phyloP scores from a whole-genome alignment of 1,139 yeast species.

The Arxiozyma bovina region DNA sequence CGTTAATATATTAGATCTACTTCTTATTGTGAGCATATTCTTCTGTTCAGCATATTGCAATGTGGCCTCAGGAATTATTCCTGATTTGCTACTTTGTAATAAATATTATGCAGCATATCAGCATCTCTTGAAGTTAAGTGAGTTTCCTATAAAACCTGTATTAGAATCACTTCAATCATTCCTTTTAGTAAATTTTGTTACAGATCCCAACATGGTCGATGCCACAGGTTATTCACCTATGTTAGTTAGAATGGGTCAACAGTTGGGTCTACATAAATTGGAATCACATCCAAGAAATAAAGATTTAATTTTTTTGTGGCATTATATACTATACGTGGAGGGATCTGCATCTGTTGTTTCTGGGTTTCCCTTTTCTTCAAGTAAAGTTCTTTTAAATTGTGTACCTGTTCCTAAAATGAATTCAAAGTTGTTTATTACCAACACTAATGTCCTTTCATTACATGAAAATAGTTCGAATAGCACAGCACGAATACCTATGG shows the following conservation, averaged over 20 bases:
- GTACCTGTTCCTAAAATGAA: slow-evolving; percentile 9
- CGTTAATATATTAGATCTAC: slow-evolving; percentile 5
- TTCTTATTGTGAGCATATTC: slow-evolving; percentile 16
- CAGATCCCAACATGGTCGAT: slow-evolving; percentile 26
- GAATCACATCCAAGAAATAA: background rate
- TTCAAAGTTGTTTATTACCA: background rate
- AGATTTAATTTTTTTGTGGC: slow-evolving; percentile 18
- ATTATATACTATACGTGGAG: slow-evolving; percentile 21
- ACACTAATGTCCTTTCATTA: background rate
- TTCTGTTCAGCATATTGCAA: slow-evolving; percentile 22
- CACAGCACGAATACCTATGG: slow-evolving; percentile 3
- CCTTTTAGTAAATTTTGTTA: slow-evolving; percentile 19
- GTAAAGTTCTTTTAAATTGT: slow-evolving; percentile 10
- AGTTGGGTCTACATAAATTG: slow-evolving; percentile 17
- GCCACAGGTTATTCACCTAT: slow-evolving; percentile 20
- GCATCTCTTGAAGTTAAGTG: slow-evolving; percentile 12
- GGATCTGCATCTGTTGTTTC: slow-evolving; percentile 26
- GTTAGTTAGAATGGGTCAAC: slow-evolving; percentile 23
- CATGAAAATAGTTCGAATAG: background rate
- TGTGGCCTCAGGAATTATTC: slow-evolving; percentile 19
- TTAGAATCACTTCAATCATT: slow-evolving; percentile 19
- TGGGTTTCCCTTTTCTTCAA: slow-evolving; percentile 20
- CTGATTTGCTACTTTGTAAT: slow-evolving; percentile 17
- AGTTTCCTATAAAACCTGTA: slow-evolving; percentile 18
- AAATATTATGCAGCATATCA: slow-evolving; percentile 19